phyloP scores from a whole-genome alignment of 75 land plant genomes.

The Sequoiadendron giganteum region DNA sequence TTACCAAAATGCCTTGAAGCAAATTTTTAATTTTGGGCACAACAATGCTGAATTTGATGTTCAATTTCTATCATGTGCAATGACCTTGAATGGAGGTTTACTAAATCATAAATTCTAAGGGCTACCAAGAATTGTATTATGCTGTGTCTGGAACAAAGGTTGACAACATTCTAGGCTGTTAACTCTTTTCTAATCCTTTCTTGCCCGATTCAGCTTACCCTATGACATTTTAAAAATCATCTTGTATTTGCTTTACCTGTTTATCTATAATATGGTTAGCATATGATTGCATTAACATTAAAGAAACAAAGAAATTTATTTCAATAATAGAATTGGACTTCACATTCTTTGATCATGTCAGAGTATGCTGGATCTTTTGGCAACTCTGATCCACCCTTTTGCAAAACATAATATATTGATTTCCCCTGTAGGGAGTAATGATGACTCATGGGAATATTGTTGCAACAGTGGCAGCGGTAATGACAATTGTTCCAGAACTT shows the following conservation, averaged over 20 bases:
- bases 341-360: neutral
- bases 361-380: neutral
- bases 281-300: neutral
- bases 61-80: neutral
- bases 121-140: neutral
- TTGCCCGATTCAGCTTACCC: neutral
- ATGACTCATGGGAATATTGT: conserved; percentile 88
- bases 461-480: conserved; percentile 75
- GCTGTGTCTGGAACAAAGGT: neutral
- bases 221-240: neutral
- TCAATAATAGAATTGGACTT: neutral
- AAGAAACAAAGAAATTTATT: neutral
- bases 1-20: too few relatives aligned
- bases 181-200: neutral
- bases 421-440: conserved; percentile 67
- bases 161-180: neutral
- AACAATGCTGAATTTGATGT: neutral
- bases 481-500: conserved; percentile 54
- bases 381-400: neutral
- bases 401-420: neutral
- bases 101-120: neutral
- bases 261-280: neutral
- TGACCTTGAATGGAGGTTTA: neutral
- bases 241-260: neutral
- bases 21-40: too few relatives aligned